These are phyloP conservation scores for Aspergillus sergii DNA, from an alignment of 2,329 filamentous ascomycete genomes.

Conservation along the genomic window DNA sequence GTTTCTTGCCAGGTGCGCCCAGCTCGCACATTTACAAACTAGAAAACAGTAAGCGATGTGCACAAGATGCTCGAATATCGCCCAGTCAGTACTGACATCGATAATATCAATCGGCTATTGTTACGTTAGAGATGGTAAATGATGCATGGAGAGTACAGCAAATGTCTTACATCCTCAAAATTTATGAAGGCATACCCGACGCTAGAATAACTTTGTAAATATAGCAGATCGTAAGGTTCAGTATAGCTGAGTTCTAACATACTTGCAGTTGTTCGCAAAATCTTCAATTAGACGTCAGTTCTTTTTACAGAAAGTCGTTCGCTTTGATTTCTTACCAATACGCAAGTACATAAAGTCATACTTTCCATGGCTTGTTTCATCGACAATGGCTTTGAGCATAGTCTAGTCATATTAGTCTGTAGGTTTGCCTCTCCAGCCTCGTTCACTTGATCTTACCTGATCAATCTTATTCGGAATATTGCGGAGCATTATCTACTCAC, in stretches of 20 bases:
- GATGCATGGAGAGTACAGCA: background rate
- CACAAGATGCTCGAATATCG: conserved; percentile 6
- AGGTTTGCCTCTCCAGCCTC: background rate
- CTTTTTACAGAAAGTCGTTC: background rate
- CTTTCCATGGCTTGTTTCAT: conserved; percentile 75
- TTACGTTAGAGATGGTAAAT: conserved; percentile 39
- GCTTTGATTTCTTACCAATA: conserved; percentile 58
- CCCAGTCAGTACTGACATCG: conserved; percentile 53
- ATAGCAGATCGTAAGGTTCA: background rate
- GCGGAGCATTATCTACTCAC: conserved; percentile 80
- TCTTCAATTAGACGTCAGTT: conserved; percentile 48
- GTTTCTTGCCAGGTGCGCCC: conserved; percentile 67
- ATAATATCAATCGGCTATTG: conserved; percentile 71
- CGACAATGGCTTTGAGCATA: conserved; percentile 77
- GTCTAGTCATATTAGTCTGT: conserved; percentile 45
- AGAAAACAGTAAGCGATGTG: conserved; percentile 30
- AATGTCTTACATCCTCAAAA: conserved; percentile 71
- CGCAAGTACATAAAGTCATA: conserved; percentile 96
- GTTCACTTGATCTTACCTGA: conserved; percentile 43
- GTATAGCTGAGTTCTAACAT: conserved; percentile 39
- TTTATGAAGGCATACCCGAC: conserved; percentile 98
- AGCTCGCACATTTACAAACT: conserved; percentile 72
- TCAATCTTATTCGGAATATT: conserved; percentile 93
- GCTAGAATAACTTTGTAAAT: conserved; percentile 48
- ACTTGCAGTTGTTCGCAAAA: conserved; percentile 83